Evolutionary conservation across 2,329 filamentous ascomycete genomes (phyloP).

Genomic region (Arthroderma sp.): DNA sequence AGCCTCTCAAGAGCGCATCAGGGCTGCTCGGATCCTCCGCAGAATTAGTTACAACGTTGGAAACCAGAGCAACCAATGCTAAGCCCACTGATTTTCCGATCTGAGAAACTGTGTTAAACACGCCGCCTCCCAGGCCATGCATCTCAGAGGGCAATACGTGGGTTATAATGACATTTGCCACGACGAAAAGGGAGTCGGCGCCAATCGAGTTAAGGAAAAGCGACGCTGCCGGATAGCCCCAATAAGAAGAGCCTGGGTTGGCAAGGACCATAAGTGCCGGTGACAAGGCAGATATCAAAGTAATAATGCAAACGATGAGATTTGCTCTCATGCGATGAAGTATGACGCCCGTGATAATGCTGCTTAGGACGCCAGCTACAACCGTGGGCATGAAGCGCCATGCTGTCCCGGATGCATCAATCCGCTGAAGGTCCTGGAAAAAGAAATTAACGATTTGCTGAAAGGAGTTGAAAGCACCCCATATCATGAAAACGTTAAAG

Average conservation of each 20-base stretch:
- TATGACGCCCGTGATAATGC: too few relatives aligned
- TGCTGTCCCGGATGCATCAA: too few relatives aligned
- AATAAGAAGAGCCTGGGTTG: too few relatives aligned
- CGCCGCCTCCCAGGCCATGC: constrained; percentile 47
- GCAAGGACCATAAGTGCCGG: too few relatives aligned
- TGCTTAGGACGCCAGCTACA: too few relatives aligned
- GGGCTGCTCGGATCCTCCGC: not conserved
- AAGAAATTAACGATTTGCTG: constrained; percentile 35
- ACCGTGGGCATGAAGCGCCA: too few relatives aligned
- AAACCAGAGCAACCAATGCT: constrained; percentile 38
- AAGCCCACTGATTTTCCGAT: constrained; percentile 43
- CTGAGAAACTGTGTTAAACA: constrained; percentile 47
- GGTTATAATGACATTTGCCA: constrained; percentile 42
- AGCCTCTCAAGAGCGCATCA: constrained; percentile 6
- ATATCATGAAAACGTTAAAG: constrained; percentile 35
- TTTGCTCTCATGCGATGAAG: too few relatives aligned
- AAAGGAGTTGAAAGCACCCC: constrained; percentile 34
- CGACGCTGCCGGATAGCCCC: too few relatives aligned
- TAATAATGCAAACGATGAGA: too few relatives aligned
- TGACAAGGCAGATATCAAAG: too few relatives aligned
- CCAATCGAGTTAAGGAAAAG: too few relatives aligned
- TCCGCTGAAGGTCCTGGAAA: too few relatives aligned
- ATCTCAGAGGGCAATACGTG: constrained; percentile 42
- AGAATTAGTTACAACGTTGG: constrained; percentile 5
- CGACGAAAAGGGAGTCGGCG: constrained; percentile 34